A percentile compares a stretch with the other conserved stretches of the same genome.
Conservation (phyloP, 2,329 filamentous ascomycete genomes). For the Arthrobotrys conoides region DNA sequence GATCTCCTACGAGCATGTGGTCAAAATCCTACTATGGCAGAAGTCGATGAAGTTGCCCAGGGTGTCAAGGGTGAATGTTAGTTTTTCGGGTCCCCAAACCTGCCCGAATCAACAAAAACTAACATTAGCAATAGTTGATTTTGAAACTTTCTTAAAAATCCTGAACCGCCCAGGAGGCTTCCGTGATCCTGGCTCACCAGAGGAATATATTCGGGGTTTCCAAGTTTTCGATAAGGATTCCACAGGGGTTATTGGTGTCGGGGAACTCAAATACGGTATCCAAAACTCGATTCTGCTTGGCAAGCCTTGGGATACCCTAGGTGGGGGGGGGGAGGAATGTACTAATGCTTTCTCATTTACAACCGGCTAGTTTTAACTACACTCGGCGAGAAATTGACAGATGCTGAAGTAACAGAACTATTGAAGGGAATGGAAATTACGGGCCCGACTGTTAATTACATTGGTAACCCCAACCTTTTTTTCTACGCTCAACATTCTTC, state of each 20-base stretch:
- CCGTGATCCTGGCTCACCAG: constrained; percentile 96
- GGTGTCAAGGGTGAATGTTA: constrained; percentile 88
- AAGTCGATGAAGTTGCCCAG: constrained; percentile 88
- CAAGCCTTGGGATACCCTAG: neutral
- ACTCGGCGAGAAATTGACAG: constrained; percentile 98
- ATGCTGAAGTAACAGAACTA: constrained; percentile 98
- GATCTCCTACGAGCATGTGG: constrained; percentile 96
- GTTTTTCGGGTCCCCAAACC: neutral
- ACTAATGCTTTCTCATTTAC: neutral
- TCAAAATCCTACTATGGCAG: constrained; percentile 94
- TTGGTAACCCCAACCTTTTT: constrained; percentile 74
- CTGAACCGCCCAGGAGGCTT: constrained; percentile 98
- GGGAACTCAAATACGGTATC: constrained; percentile 90
- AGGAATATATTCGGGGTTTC: constrained; percentile 98
- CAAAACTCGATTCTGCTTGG: neutral
- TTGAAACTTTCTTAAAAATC: constrained; percentile 68
- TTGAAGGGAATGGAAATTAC: constrained; percentile 98
- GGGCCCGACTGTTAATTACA: constrained; percentile 97
- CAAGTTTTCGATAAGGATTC: constrained; percentile 99
- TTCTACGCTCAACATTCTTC: neutral
- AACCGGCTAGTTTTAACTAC: constrained; percentile 82
- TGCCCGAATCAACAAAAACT: neutral
- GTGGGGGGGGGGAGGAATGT: too few relatives aligned
- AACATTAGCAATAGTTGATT: constrained; percentile 39
- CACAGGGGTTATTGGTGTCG: constrained; percentile 97